Conservation (phyloP, 257 asterid genomes). For the Solanum stenotomum region DNA sequence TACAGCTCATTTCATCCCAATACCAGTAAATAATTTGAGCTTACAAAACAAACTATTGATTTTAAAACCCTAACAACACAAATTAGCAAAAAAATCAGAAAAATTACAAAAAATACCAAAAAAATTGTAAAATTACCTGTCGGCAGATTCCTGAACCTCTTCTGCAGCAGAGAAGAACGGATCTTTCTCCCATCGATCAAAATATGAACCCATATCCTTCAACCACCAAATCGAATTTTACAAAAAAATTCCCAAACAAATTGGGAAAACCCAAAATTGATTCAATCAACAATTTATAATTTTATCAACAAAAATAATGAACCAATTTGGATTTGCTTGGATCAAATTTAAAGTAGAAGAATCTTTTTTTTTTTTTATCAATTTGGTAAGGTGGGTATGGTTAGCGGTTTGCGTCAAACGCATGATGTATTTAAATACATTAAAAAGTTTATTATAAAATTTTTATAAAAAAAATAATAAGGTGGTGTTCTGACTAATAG, state of each 20-base stretch:
- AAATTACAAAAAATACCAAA: neutral
- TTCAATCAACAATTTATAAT: neutral
- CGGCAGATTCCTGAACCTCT: slow-evolving; percentile 94
- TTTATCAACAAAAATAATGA: neutral
- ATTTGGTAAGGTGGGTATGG: neutral
- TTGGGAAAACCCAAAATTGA: neutral
- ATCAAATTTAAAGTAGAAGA: neutral
- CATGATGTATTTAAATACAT: neutral
- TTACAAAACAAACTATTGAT: neutral
- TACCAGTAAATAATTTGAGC: neutral
- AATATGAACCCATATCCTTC: slow-evolving; percentile 48
- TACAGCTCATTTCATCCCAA: neutral
- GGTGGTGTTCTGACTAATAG: neutral
- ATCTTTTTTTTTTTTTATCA: neutral
- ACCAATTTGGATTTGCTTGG: neutral
- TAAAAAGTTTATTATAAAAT: neutral
- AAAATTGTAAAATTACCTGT: slow-evolving; percentile 34
- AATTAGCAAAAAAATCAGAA: neutral
- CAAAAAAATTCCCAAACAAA: neutral
- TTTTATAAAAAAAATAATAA: neutral
- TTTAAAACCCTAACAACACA: neutral
- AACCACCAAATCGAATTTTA: neutral
- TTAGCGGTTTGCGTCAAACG: neutral
- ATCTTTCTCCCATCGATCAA: slow-evolving; percentile 93
- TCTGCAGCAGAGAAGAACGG: slow-evolving; percentile 93